Conservation (phyloP, 768 basidiomycete genomes). For the Auriscalpium vulgare region DNA sequence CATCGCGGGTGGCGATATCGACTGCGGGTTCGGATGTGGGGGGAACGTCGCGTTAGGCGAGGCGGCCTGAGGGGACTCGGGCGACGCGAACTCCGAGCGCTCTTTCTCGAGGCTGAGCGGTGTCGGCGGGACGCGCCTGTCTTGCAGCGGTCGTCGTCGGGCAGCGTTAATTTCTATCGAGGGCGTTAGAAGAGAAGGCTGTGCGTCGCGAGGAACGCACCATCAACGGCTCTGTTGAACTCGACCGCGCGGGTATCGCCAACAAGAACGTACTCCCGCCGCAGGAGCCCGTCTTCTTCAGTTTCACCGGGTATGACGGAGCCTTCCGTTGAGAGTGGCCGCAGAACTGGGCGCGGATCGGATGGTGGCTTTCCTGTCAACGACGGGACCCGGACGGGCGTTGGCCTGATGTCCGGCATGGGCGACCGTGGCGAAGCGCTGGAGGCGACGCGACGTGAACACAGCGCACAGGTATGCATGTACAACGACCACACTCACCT, state of each 20-base stretch:
- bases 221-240: slow-evolving; percentile 87
- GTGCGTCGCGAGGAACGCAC: slow-evolving; percentile 32
- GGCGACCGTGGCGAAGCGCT: too few relatives aligned
- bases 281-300: slow-evolving; percentile 72
- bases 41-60: slow-evolving; percentile 11
- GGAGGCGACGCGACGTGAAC: too few relatives aligned
- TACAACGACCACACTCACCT: background rate
- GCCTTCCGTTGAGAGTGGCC: slow-evolving; percentile 41
- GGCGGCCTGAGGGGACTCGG: slow-evolving; percentile 19
- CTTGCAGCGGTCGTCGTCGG: slow-evolving; percentile 51
- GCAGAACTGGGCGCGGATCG: background rate
- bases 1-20: slow-evolving; percentile 62
- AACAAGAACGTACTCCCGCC: slow-evolving; percentile 89
- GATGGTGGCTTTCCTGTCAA: too few relatives aligned
- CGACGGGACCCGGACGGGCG: too few relatives aligned
- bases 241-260: slow-evolving; percentile 87
- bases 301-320: slow-evolving; percentile 77
- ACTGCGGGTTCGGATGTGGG: slow-evolving; percentile 31
- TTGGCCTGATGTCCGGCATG: too few relatives aligned
- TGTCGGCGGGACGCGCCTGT: slow-evolving; percentile 32
- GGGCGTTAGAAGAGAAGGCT: slow-evolving; percentile 1
- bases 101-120: slow-evolving; percentile 45
- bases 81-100: slow-evolving; percentile 28
- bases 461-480: too few relatives aligned
- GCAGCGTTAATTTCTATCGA: slow-evolving; percentile 54